Conservation (phyloP, 2,329 filamentous ascomycete genomes). For the Colletotrichum chlorophyti region DNA sequence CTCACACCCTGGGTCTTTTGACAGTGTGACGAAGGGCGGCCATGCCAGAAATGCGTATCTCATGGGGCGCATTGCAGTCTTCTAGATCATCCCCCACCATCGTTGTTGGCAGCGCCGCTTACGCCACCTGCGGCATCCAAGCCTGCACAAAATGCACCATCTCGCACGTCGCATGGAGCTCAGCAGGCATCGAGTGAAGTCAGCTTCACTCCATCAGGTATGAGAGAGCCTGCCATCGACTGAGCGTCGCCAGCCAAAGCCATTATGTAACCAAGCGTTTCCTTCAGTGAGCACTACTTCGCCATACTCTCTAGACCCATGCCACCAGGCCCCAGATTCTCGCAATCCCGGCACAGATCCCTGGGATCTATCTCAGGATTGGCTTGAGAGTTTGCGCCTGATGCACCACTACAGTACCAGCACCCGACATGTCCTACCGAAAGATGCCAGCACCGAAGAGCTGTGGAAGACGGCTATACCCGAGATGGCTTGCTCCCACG, state of each 20-base stretch:
- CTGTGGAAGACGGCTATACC: slow-evolving; percentile 27
- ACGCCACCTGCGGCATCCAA: slow-evolving; percentile 14
- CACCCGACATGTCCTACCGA: slow-evolving; percentile 37
- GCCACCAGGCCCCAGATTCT: neutral
- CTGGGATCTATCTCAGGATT: slow-evolving; percentile 33
- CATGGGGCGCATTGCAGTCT: slow-evolving; percentile 42
- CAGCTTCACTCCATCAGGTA: slow-evolving; percentile 21
- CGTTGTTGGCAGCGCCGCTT: neutral
- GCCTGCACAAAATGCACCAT: neutral
- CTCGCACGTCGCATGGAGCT: neutral
- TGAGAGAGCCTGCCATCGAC: neutral
- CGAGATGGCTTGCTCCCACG: slow-evolving; percentile 25
- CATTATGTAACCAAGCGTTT: neutral
- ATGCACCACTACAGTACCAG: slow-evolving; percentile 43
- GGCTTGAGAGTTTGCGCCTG: slow-evolving; percentile 43
- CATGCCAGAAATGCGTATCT: slow-evolving; percentile 43
- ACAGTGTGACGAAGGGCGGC: slow-evolving; percentile 40
- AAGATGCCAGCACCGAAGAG: slow-evolving; percentile 25
- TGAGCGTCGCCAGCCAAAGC: no score
- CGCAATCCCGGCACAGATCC: slow-evolving; percentile 6
- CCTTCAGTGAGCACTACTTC: slow-evolving; percentile 6
- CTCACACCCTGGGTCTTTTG: neutral
- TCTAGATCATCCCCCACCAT: neutral
- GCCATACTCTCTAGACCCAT: neutral
- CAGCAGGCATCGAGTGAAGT: neutral